These are phyloP conservation scores for Esteya vermicola DNA, from an alignment of 2,329 filamentous ascomycete genomes.

Conservation along the genomic window DNA sequence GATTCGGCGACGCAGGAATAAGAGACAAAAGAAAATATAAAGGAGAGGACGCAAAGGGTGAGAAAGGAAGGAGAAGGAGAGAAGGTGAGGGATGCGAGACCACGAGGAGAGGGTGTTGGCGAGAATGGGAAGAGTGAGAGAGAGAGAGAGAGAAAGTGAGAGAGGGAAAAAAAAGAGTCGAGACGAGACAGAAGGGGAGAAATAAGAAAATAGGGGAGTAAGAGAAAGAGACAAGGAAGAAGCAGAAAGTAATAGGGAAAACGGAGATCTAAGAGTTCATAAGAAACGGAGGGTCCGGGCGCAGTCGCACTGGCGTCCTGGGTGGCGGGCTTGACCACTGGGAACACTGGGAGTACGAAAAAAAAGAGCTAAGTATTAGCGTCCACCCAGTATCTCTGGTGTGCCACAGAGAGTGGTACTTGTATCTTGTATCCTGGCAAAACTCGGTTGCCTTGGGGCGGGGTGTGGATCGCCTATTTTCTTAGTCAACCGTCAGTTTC, in stretches of 20 bases:
- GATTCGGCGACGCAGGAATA: neutral
- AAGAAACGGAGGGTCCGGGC: conserved; percentile 2
- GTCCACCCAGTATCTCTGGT: no score
- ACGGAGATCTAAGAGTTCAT: neutral
- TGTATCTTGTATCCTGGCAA: no score
- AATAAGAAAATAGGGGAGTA: neutral
- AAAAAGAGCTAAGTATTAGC: neutral
- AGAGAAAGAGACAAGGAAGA: neutral
- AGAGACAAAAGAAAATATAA: neutral
- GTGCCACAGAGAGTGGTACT: no score
- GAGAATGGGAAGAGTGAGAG: neutral
- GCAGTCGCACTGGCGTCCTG: no score
- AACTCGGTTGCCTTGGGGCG: no score
- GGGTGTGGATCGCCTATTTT: no score
- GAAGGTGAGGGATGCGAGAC: neutral
- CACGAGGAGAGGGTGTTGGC: neutral
- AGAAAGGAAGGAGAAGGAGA: neutral
- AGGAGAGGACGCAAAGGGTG: neutral
- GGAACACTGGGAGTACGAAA: neutral
- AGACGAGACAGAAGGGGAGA: neutral
- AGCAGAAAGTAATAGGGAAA: neutral
- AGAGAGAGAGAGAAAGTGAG: neutral
- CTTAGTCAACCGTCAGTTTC: no score
- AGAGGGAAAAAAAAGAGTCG: neutral
- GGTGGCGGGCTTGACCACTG: conserved; percentile 1